Base-by-base conservation (phyloP, 2,329 filamentous ascomycete species). In the Cladobotryum protrusum region DNA sequence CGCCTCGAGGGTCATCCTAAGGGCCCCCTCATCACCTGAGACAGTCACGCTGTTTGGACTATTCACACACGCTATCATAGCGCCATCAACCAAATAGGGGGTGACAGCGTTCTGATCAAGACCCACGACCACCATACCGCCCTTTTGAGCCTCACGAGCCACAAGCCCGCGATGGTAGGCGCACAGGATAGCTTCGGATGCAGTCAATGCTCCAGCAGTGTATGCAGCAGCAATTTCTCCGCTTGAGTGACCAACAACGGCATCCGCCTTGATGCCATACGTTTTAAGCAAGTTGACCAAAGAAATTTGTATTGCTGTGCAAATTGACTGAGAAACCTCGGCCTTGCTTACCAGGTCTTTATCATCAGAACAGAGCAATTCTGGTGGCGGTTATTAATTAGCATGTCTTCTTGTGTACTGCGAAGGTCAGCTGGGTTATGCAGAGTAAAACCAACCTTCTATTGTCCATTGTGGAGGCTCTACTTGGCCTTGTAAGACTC, bases 211-310 rank as follows among this genome's bases (percentile, higher is more conserved):
- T 0, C 71, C 69, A 0, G 65, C 61, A 1, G 70, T 68, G 44
- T 74, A 74, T 0, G 72, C 71, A 1, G 71, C 73, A 0, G 66
- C 72, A 33, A 75, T 71, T 51, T 75, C 73, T 1, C 73, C 73
- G 2, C 59, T 63, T 0, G 68, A 72, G 50, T 76, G 73, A 1
- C 72, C 73, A 3, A 73, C 62, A 0, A 70, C 66, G 1, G 60
- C 64, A 7, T 56, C 24, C 0, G 70, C 66, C 1, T 39, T 45
- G 20, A 76, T 53, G 0, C 65, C 62, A 45, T 60, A 61, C 1
- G 54, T 51, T 0, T 36, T 34, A 3, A 77, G 62, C 0, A 71
- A 55, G 13, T 74, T 64, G 0, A 74, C 62, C 1, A 78, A 54
- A 0, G 59, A 72, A 1, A 77, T 51, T 49, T 76, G 73, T 0